These are phyloP conservation scores for Mucuna pruriens DNA, from an alignment of 306 rosid genomes.

Conservation along the genomic window DNA sequence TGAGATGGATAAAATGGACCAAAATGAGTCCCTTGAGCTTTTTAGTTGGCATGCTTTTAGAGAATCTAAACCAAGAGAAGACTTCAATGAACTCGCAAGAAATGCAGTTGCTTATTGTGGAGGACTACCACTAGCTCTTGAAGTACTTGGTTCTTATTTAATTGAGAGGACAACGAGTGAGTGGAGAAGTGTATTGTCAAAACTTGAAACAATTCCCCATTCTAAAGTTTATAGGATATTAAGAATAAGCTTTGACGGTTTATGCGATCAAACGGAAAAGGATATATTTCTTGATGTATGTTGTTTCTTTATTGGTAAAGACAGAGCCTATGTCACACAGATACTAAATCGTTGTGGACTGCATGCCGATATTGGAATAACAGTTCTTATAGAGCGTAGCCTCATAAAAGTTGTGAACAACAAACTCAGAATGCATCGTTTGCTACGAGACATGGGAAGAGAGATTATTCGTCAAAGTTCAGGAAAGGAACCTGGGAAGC, in stretches of 20 bases:
- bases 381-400: constrained; percentile 24
- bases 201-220: constrained; percentile 31
- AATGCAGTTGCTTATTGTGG: constrained; percentile 3
- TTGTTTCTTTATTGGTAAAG: constrained; percentile 43
- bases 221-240: constrained; percentile 14
- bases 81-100: constrained; percentile 13
- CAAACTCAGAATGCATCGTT: constrained; percentile 10
- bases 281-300: constrained; percentile 47
- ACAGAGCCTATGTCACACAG: background rate
- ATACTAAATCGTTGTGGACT: constrained; percentile 38
- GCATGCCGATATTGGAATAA: constrained; percentile 35
- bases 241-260: constrained; percentile 18
- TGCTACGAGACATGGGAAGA: constrained; percentile 44
- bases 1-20: background rate
- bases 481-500: background rate
- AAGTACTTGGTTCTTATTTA: constrained; percentile 41
- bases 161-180: background rate
- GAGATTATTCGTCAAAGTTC: constrained; percentile 28
- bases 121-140: constrained; percentile 48
- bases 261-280: background rate
- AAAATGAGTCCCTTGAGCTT: constrained; percentile 17
- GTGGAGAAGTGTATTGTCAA: constrained; percentile 37
- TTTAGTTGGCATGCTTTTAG: constrained; percentile 36
- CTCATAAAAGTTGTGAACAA: constrained; percentile 27
- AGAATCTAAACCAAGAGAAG: background rate